phyloP scores from a whole-genome alignment of 1,284 basidiomycete genomes.

The Singerocomus inundabilis region DNA sequence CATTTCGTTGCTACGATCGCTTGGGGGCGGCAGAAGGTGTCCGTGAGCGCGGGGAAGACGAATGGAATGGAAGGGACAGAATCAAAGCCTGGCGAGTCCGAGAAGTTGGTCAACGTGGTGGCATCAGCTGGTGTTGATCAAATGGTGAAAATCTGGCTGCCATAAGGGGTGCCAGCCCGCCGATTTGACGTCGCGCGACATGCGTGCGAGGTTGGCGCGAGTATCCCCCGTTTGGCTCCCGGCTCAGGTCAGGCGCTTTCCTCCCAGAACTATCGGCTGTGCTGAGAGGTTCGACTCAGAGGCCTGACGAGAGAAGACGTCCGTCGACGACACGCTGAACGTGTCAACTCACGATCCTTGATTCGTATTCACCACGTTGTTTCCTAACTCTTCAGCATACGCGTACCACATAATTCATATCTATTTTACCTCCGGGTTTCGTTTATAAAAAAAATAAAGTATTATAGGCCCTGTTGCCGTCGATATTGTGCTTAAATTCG shows the following conservation, averaged over 20 bases:
- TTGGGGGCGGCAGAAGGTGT: slow-evolving; percentile 66
- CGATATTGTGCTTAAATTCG: slow-evolving; percentile 1
- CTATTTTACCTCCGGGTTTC: slow-evolving; percentile 23
- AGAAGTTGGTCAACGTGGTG: slow-evolving; percentile 73
- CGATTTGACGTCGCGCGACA: slow-evolving; percentile 10
- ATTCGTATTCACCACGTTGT: slow-evolving; percentile 14
- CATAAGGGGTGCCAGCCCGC: slow-evolving; percentile 33
- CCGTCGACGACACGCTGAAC: slow-evolving; percentile 30
- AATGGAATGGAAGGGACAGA: slow-evolving; percentile 38
- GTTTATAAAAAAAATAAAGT: too few species aligned
- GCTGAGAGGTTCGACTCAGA: slow-evolving; percentile 14
- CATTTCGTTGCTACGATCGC: slow-evolving; percentile 84
- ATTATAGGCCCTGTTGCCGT: too few species aligned
- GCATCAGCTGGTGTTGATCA: slow-evolving; percentile 83
- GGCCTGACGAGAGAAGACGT: slow-evolving; percentile 13
- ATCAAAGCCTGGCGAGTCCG: slow-evolving; percentile 40
- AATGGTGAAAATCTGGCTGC: slow-evolving; percentile 61
- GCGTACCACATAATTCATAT: slow-evolving; percentile 36
- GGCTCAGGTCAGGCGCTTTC: slow-evolving; percentile 16
- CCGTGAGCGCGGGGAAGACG: slow-evolving; percentile 31
- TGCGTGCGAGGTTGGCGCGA: slow-evolving; percentile 8
- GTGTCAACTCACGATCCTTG: slow-evolving; percentile 34
- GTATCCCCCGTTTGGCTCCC: slow-evolving; percentile 7
- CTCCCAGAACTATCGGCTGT: neutral
- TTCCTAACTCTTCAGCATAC: slow-evolving; percentile 30